Percentiles rank a stretch among this genome's conserved stretches.
Conservation (phyloP, 495 filamentous ascomycete genomes). For the Talaromyces proteolyticus region DNA sequence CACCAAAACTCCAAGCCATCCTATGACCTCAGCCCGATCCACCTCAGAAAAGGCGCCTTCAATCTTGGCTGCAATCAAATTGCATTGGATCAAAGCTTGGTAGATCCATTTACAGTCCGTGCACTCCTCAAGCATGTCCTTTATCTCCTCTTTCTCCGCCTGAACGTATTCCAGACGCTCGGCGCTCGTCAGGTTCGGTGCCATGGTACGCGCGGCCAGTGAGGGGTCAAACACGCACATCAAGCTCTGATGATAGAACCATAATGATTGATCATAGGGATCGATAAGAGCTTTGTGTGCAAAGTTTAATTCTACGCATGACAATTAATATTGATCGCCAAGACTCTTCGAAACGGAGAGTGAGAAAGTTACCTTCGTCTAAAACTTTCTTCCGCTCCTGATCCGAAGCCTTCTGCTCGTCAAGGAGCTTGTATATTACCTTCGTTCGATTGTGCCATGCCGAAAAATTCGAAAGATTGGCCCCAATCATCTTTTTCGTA, state of each 20-base stretch:
- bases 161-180: constrained; percentile 62
- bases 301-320: constrained; percentile 57
- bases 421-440: constrained; percentile 69
- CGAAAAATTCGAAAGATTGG: constrained; percentile 88
- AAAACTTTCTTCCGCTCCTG: constrained; percentile 60
- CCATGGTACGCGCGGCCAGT: constrained; percentile 47
- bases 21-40: constrained; percentile 41
- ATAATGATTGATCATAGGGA: constrained; percentile 85
- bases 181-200: constrained; percentile 51
- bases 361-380: constrained; percentile 53
- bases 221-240: constrained; percentile 57
- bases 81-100: constrained; percentile 64
- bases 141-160: constrained; percentile 60
- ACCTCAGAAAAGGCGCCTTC: constrained; percentile 22
- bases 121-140: constrained; percentile 71
- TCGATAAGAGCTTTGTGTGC: constrained; percentile 78
- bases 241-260: constrained; percentile 91
- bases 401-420: constrained; percentile 58
- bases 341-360: not conserved
- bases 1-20: constrained; percentile 60
- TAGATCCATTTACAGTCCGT: constrained; percentile 75
- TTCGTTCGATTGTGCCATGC: constrained; percentile 90
- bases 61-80: constrained; percentile 28
- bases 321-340: constrained; percentile 7
- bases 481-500: constrained; percentile 78